Conservation (phyloP, 164 flowering plant genomes). For the Paratinospora sagittata region DNA sequence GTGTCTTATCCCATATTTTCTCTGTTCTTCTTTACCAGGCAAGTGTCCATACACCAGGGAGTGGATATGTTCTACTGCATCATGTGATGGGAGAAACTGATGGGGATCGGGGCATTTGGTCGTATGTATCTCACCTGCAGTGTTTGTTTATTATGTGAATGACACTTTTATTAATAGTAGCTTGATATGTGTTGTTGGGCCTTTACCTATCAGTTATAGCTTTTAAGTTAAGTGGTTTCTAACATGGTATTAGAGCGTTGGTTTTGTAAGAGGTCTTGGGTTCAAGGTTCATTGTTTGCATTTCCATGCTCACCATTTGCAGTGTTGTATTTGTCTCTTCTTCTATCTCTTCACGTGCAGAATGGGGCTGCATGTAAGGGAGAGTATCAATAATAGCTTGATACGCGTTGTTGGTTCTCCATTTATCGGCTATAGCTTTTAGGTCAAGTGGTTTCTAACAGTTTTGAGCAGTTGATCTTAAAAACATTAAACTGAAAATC, state of each 20-base stretch:
- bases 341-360: no score
- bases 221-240: no score
- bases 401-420: no score
- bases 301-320: no score
- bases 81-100: slow-evolving; percentile 99
- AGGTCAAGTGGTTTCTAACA: no score
- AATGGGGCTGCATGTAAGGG: no score
- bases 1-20: not conserved
- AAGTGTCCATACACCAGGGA: slow-evolving; percentile 79
- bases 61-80: slow-evolving; percentile 96
- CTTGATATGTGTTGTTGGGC: not conserved
- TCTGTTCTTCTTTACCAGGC: slow-evolving; percentile 31
- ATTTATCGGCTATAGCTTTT: no score
- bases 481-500: not conserved
- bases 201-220: not conserved
- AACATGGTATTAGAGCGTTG: no score
- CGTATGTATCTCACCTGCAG: slow-evolving; percentile 51
- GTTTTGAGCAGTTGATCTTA: not conserved
- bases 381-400: no score
- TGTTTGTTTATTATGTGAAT: not conserved
- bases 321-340: no score
- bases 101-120: slow-evolving; percentile 91
- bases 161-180: not conserved
- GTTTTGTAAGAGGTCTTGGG: no score
- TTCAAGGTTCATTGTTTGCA: no score